A percentile compares a stretch with the other conserved stretches of the same genome.
phyloP scores from a whole-genome alignment of 768 basidiomycete genomes.

The Mycena rosella region DNA sequence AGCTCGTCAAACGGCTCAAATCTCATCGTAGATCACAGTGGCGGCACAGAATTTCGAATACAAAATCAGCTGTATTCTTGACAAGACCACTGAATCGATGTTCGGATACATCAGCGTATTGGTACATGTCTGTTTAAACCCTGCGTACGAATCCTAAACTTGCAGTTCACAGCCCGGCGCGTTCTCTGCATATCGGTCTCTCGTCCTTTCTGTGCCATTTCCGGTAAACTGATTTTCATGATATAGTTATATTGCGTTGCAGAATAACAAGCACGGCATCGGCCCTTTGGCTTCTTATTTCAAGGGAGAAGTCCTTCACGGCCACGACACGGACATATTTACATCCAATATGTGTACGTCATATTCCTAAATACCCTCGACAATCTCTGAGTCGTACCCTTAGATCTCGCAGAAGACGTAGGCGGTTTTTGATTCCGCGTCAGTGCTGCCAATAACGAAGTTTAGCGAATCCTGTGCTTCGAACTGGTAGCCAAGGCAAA shows the following conservation, averaged over 20 bases:
- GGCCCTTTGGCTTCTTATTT: conserved; percentile 97
- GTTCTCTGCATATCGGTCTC: conserved; percentile 87
- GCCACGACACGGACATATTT: conserved; percentile 90
- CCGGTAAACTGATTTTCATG: neutral
- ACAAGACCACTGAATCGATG: conserved; percentile 86
- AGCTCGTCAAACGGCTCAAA: neutral
- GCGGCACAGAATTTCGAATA: conserved; percentile 88
- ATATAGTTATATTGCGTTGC: conserved; percentile 83
- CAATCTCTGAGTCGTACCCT: conserved; percentile 25
- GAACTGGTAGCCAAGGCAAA: conserved; percentile 84
- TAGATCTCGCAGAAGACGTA: conserved; percentile 93
- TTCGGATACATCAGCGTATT: conserved; percentile 98
- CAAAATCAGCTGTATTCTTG: conserved; percentile 79
- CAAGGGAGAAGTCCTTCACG: conserved; percentile 91
- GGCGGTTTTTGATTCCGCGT: conserved; percentile 37
- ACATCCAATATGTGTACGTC: conserved; percentile 95
- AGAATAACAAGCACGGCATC: conserved; percentile 83
- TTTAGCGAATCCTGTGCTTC: conserved; percentile 85
- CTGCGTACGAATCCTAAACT: neutral
- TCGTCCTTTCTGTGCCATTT: conserved; percentile 5
- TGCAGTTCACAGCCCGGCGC: conserved; percentile 78
- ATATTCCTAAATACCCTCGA: neutral
- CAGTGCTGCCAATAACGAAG: conserved; percentile 29
- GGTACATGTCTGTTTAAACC: conserved; percentile 54
- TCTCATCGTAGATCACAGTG: conserved; percentile 48